Percentiles rank a stretch among this genome's conserved stretches.
These are phyloP conservation scores for Bipolaris victoriae DNA, from an alignment of 2,329 filamentous ascomycete species.

Conservation along the genomic window DNA sequence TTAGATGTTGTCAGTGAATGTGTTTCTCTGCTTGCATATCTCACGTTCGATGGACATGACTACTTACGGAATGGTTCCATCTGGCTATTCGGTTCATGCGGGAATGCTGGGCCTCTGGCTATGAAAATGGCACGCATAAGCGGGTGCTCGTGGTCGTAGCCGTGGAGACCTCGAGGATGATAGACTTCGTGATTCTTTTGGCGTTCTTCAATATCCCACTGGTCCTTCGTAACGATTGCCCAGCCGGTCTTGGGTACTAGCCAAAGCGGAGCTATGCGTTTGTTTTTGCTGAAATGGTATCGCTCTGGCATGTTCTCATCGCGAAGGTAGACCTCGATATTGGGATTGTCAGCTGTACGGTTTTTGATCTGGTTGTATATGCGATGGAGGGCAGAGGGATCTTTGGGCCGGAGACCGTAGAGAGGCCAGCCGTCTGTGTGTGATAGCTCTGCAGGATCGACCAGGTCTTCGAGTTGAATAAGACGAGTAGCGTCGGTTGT, in stretches of 20 bases:
- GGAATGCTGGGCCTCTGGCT: slow-evolving; percentile 89
- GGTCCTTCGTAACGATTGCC: slow-evolving; percentile 81
- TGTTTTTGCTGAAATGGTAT: slow-evolving; percentile 88
- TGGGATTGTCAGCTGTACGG: slow-evolving; percentile 66
- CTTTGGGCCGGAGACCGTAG: slow-evolving; percentile 83
- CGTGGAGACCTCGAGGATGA: slow-evolving; percentile 83
- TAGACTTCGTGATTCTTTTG: slow-evolving; percentile 71
- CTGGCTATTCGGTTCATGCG: slow-evolving; percentile 79
- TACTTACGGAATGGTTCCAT: slow-evolving; percentile 83
- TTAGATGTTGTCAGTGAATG: slow-evolving; percentile 32
- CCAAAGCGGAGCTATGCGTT: slow-evolving; percentile 93
- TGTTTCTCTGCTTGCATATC: neutral
- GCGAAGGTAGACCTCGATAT: slow-evolving; percentile 85
- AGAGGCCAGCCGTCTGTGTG: slow-evolving; percentile 95
- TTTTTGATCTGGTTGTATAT: slow-evolving; percentile 67
- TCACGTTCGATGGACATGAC: no score
- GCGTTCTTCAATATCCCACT: slow-evolving; percentile 76
- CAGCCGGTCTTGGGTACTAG: slow-evolving; percentile 90
- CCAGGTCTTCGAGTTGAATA: slow-evolving; percentile 86
- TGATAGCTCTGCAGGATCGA: slow-evolving; percentile 77
- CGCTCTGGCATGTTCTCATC: slow-evolving; percentile 88
- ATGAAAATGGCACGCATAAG: slow-evolving; percentile 97
- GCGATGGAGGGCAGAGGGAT: slow-evolving; percentile 66
- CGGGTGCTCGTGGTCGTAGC: slow-evolving; percentile 93
- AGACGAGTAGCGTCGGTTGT: slow-evolving; percentile 82